Evolutionary conservation across 2,329 filamentous ascomycete genomes (phyloP).

Genomic region (Chaetomium olivaceum): DNA sequence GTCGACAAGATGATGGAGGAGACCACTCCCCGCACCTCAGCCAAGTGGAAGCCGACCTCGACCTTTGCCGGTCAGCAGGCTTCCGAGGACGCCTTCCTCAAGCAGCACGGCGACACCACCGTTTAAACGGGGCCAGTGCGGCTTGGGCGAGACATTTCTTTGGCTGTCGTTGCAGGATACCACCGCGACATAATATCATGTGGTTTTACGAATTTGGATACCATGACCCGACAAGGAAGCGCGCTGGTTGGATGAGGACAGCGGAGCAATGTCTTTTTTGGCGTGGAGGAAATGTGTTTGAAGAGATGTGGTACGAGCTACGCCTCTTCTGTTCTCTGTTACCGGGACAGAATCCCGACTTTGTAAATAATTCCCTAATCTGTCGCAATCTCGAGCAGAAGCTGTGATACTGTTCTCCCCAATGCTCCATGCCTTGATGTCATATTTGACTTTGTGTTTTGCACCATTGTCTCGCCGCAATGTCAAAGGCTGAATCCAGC

Average conservation of each 20-base stretch:
- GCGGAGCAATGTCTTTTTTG: not conserved
- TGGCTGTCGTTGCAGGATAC: constrained; percentile 1
- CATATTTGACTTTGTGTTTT: not conserved
- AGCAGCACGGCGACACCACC: constrained; percentile 11
- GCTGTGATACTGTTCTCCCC: not conserved
- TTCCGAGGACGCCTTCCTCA: constrained; percentile 19
- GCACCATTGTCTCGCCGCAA: not conserved
- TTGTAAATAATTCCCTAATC: constrained; percentile 22
- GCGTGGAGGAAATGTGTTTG: constrained; percentile 7
- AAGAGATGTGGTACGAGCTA: constrained; percentile 15
- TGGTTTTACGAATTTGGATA: constrained; percentile 16
- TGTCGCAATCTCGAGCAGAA: constrained; percentile 14
- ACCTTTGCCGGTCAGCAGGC: constrained; percentile 59
- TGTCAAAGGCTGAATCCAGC: not conserved
- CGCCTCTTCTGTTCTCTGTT: not conserved
- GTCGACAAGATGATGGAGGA: constrained; percentile 89
- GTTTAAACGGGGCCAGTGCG: constrained; percentile 14
- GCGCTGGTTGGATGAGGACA: constrained; percentile 9
- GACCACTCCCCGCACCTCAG: constrained; percentile 72
- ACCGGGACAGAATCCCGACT: not conserved
- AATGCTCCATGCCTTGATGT: not conserved
- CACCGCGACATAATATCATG: not conserved
- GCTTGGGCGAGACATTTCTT: not conserved
- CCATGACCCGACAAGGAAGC: constrained; percentile 6
- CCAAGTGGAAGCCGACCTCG: constrained; percentile 71